Evolutionary conservation across 164 flowering plant genomes (phyloP).

Genomic region (Buxus sempervirens): DNA sequence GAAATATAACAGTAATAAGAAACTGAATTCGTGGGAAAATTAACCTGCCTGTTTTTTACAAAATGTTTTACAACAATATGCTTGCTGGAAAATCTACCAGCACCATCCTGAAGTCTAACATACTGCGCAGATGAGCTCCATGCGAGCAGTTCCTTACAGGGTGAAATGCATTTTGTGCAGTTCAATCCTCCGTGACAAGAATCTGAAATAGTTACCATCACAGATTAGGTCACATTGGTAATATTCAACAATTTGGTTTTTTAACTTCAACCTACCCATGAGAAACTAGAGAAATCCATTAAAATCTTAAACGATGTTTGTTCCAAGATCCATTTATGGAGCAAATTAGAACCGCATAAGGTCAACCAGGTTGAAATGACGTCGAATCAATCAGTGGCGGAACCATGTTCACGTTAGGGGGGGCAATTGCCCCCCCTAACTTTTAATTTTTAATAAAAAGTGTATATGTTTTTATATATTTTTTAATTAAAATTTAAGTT

Average conservation of each 20-base stretch:
- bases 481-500: too few relatives aligned
- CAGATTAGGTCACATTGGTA: background rate
- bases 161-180: slow-evolving; percentile 19
- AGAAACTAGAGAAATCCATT: background rate
- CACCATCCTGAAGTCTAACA: slow-evolving; percentile 28
- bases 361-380: background rate
- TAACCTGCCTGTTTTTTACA: slow-evolving; percentile 34
- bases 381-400: background rate
- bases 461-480: too few relatives aligned
- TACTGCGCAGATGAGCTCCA: slow-evolving; percentile 55
- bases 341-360: background rate
- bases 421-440: too few relatives aligned
- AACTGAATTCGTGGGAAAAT: slow-evolving; percentile 3
- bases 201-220: slow-evolving; percentile 22
- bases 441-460: too few relatives aligned
- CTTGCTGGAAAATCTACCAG: slow-evolving; percentile 25
- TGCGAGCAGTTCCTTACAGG: slow-evolving; percentile 17
- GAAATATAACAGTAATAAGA: background rate
- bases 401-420: too few relatives aligned
- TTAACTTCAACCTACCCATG: background rate
- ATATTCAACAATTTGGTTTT: background rate
- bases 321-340: too few relatives aligned
- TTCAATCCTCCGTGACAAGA: slow-evolving; percentile 16
- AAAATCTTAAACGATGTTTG: too few relatives aligned
- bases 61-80: slow-evolving; percentile 18